Evolutionary conservation across 192 early-diverging fungal genomes (phyloP).

Genomic region (Coemansia sp.): DNA sequence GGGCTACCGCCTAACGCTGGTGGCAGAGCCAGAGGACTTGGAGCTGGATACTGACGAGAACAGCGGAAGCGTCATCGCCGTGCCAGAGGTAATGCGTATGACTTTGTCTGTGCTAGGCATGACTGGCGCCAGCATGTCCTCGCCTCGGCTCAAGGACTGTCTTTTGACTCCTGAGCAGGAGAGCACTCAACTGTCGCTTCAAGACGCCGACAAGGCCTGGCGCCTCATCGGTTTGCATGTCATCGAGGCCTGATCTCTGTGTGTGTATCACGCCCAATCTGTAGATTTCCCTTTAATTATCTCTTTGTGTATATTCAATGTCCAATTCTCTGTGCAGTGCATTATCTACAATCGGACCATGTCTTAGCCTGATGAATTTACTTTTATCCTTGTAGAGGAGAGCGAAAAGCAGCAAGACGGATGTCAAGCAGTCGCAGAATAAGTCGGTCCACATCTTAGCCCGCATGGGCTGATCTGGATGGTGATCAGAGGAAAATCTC

Average conservation of each 20-base stretch:
- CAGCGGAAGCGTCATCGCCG: conserved; percentile 50
- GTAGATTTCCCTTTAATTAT: background rate
- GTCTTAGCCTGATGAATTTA: background rate
- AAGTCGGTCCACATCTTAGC: background rate
- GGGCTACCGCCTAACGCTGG: conserved; percentile 43
- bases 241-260: conserved; percentile 34
- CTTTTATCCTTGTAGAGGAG: too few relatives aligned
- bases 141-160: conserved; percentile 27
- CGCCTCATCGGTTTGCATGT: conserved; percentile 52
- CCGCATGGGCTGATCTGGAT: conserved; percentile 1
- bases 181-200: conserved; percentile 35
- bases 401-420: too few relatives aligned
- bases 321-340: background rate
- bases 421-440: too few relatives aligned
- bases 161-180: conserved; percentile 47
- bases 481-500: background rate
- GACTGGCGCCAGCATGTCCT: conserved; percentile 19
- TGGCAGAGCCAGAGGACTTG: conserved; percentile 44
- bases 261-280: background rate
- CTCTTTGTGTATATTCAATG: background rate
- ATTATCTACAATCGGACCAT: background rate
- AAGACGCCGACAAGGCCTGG: conserved; percentile 47
- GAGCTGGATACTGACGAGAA: conserved; percentile 50
- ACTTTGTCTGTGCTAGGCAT: conserved; percentile 52
- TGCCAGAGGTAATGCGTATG: conserved; percentile 55